Evolutionary conservation across 1,284 basidiomycete species (phyloP).

Genomic region (Cryptococcus jaspeensis): DNA sequence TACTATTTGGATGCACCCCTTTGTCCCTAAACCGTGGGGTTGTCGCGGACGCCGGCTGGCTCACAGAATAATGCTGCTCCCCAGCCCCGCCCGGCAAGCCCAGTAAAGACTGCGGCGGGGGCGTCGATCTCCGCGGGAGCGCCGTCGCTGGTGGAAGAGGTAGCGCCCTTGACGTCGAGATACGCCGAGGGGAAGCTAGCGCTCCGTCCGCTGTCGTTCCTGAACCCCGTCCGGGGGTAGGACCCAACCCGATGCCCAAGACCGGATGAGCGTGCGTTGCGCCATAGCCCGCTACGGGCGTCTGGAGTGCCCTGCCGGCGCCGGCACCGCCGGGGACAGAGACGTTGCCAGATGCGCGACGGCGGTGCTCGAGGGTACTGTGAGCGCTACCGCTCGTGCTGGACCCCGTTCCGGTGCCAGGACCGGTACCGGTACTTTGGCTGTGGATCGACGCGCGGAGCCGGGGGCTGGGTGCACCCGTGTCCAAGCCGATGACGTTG

Average conservation of each 20-base stretch:
- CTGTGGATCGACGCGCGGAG: not conserved
- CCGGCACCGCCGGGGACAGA: not conserved
- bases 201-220: constrained; percentile 5
- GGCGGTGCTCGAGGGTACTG: not conserved
- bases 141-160: constrained; percentile 10
- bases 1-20: constrained; percentile 1
- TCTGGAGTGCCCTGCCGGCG: constrained; percentile 5
- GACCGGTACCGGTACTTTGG: not conserved
- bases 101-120: constrained; percentile 8
- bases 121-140: constrained; percentile 3
- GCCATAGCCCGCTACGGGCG: constrained; percentile 18
- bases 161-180: constrained; percentile 13
- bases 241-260: constrained; percentile 9
- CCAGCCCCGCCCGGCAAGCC: constrained; percentile 16
- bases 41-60: constrained; percentile 28
- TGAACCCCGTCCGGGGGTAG: not conserved
- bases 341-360: not conserved
- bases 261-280: constrained; percentile 11
- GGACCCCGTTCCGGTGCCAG: no score
- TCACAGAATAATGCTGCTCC: constrained; percentile 30
- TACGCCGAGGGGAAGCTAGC: constrained; percentile 18
- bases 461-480: not conserved
- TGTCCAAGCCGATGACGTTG: not conserved
- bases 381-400: not conserved
- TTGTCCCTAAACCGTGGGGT: constrained; percentile 27